Evolutionary conservation across 768 basidiomycete genomes (phyloP).

Genomic region (Amanita molliuscula): DNA sequence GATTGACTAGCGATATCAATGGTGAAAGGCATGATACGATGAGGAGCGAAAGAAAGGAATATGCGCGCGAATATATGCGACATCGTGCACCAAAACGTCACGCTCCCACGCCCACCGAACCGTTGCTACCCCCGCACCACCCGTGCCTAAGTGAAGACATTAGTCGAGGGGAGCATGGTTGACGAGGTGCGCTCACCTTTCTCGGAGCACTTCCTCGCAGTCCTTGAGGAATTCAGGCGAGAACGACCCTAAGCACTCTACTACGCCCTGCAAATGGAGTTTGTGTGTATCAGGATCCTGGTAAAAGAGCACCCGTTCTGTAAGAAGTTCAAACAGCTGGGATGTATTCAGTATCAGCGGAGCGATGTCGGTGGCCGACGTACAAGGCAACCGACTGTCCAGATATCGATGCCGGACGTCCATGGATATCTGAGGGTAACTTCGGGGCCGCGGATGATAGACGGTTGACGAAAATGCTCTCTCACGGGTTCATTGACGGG

Average conservation of each 20-base stretch:
- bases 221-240: conserved; percentile 10
- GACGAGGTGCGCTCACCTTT: conserved; percentile 5
- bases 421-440: conserved; percentile 14
- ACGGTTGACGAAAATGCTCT: conserved; percentile 7
- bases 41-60: not conserved
- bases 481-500: not conserved
- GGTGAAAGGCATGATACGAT: conserved; percentile 2
- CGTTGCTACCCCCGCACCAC: too few relatives aligned
- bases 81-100: too few relatives aligned
- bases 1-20: conserved; percentile 4
- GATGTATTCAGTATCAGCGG: not conserved
- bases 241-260: conserved; percentile 12
- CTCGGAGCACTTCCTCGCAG: conserved; percentile 12
- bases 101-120: too few relatives aligned
- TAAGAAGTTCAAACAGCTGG: conserved; percentile 3
- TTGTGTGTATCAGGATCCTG: conserved; percentile 4
- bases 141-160: not conserved
- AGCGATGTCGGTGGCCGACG: not conserved
- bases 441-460: conserved; percentile 15
- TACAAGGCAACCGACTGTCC: conserved; percentile 18
- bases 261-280: conserved; percentile 11
- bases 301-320: not conserved
- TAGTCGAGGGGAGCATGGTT: not conserved
- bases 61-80: not conserved
- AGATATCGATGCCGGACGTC: conserved; percentile 16